Evolutionary conservation across 2,329 filamentous ascomycete genomes (phyloP).

Genomic region (Fusarium sulawesiense): DNA sequence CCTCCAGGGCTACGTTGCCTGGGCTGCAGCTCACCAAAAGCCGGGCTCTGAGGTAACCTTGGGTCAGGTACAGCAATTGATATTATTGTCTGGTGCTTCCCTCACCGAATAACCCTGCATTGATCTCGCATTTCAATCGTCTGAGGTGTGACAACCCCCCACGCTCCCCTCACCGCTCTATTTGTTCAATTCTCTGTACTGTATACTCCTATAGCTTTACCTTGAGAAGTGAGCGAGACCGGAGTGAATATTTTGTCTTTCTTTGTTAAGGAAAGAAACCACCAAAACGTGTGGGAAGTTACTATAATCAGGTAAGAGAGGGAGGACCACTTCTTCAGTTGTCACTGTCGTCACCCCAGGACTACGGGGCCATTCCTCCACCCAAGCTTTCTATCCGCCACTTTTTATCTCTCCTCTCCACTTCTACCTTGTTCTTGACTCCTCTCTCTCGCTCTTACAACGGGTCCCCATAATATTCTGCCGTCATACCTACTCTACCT

Average conservation of each 20-base stretch:
- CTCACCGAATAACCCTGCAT: slow-evolving; percentile 32
- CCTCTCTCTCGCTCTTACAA: slow-evolving; percentile 21
- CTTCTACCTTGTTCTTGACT: slow-evolving; percentile 33
- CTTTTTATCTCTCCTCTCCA: slow-evolving; percentile 37
- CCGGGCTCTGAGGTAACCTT: not conserved
- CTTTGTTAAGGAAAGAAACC: not conserved
- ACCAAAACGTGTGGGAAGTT: not conserved
- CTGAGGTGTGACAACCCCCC: slow-evolving; percentile 23
- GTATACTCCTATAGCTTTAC: not conserved
- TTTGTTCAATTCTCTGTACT: not conserved
- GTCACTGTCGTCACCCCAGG: slow-evolving; percentile 36
- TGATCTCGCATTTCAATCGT: slow-evolving; percentile 29
- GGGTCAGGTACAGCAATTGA: slow-evolving; percentile 11
- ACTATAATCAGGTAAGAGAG: slow-evolving; percentile 1
- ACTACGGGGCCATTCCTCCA: slow-evolving; percentile 40
- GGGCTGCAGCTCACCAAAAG: slow-evolving; percentile 6
- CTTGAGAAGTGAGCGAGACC: slow-evolving; percentile 21
- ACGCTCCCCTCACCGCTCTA: slow-evolving; percentile 31
- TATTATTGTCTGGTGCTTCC: not conserved
- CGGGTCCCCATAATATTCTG: slow-evolving; percentile 30
- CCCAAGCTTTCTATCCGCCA: slow-evolving; percentile 44
- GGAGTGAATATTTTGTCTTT: slow-evolving; percentile 5
- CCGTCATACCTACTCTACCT: slow-evolving; percentile 29
- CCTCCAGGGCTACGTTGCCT: slow-evolving; percentile 10
- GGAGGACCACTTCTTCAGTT: slow-evolving; percentile 23